Evolutionary conservation across 441 rosid species (phyloP).

Genomic region (Populus tomentosa): DNA sequence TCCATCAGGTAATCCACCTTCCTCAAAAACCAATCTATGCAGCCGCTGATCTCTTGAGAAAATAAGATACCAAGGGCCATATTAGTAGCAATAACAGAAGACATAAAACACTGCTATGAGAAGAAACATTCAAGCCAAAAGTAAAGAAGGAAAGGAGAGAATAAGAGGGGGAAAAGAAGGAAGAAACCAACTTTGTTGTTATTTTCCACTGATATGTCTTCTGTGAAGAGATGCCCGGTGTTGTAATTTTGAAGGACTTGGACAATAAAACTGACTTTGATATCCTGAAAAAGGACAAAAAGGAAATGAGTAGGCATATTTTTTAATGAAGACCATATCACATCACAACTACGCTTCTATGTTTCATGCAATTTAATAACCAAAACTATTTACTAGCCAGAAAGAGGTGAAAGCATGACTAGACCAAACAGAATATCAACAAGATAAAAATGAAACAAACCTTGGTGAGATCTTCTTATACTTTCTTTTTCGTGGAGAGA

Average conservation of each 20-base stretch:
- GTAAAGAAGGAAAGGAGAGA: background rate
- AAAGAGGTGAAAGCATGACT: background rate
- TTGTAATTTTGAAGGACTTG: constrained; percentile 28
- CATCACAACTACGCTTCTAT: background rate
- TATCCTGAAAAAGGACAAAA: constrained; percentile 38
- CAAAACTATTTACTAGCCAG: background rate
- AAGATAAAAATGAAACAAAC: constrained; percentile 16
- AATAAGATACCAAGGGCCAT: constrained; percentile 13
- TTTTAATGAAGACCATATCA: background rate
- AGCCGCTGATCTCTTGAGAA: constrained; percentile 61
- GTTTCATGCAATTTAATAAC: background rate
- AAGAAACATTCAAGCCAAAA: constrained; percentile 4
- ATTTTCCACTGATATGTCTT: constrained; percentile 40
- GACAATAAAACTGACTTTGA: constrained; percentile 28
- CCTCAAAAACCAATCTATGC: constrained; percentile 72
- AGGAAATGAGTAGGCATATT: background rate
- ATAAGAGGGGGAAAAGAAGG: background rate
- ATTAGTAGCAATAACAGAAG: constrained; percentile 13
- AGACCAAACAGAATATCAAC: background rate
- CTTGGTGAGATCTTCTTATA: constrained; percentile 19
- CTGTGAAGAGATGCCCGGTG: constrained; percentile 31
- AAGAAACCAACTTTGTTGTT: constrained; percentile 40
- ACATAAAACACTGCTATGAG: constrained; percentile 9
- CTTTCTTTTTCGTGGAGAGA: constrained; percentile 37
- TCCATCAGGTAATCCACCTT: constrained; percentile 78